These are phyloP conservation scores for Psilocybe subaeruginosa DNA, from an alignment of 768 basidiomycete genomes.

Conservation along the genomic window DNA sequence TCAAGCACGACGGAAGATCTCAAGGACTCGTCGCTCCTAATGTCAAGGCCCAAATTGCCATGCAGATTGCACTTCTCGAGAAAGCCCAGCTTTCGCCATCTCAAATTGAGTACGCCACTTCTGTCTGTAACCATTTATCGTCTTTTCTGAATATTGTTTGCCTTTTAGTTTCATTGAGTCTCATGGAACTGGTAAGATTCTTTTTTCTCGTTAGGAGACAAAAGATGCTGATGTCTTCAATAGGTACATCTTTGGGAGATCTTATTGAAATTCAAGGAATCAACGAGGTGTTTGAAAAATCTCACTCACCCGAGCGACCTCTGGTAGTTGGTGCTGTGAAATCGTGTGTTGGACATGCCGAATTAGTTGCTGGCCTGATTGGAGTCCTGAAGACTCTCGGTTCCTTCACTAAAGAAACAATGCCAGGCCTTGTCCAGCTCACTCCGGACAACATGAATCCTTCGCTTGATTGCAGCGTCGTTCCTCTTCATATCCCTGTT, in stretches of 20 bases:
- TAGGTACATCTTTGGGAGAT: constrained; percentile 38
- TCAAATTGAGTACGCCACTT: constrained; percentile 37
- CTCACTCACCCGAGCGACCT: constrained; percentile 31
- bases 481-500: constrained; percentile 33
- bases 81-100: constrained; percentile 29
- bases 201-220: not conserved
- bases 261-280: constrained; percentile 39
- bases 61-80: constrained; percentile 32
- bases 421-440: constrained; percentile 36
- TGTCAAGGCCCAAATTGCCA: constrained; percentile 32
- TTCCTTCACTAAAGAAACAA: constrained; percentile 26
- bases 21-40: constrained; percentile 39
- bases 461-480: constrained; percentile 30
- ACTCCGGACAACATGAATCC: constrained; percentile 33
- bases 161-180: constrained; percentile 35
- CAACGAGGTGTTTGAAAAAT: constrained; percentile 34
- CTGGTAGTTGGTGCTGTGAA: constrained; percentile 37
- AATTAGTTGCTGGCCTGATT: constrained; percentile 33
- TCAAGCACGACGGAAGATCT: constrained; percentile 35
- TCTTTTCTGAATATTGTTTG: not conserved
- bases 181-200: constrained; percentile 34
- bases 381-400: constrained; percentile 34
- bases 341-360: constrained; percentile 37
- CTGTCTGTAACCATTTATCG: not conserved
- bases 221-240: not conserved